Evolutionary conservation across 164 flowering plant genomes (phyloP).

Genomic region (Brasenia schreberi): DNA sequence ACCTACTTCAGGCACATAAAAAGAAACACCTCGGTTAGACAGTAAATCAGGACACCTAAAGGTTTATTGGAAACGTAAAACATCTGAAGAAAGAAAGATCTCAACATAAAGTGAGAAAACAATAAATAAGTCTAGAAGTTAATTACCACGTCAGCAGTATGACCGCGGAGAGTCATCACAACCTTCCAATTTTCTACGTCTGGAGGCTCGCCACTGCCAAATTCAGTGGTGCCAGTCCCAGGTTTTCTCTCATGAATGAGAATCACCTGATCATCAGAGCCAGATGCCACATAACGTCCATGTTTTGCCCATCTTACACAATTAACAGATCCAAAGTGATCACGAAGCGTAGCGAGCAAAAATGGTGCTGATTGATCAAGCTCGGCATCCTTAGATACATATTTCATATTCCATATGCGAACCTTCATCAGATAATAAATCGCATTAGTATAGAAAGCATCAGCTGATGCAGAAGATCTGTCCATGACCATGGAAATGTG

Average conservation of each 20-base stretch:
- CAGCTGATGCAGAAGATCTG: background rate
- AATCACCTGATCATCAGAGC: slow-evolving; percentile 97
- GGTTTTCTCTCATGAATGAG: slow-evolving; percentile 90
- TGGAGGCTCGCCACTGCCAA: slow-evolving; percentile 99
- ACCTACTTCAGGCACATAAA: slow-evolving; percentile 86
- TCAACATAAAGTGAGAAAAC: background rate
- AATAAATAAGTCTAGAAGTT: background rate
- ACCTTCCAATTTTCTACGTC: slow-evolving; percentile 99
- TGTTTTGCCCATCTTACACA: slow-evolving; percentile 99
- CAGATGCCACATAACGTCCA: slow-evolving; percentile 85
- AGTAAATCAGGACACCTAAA: background rate
- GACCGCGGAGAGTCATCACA: slow-evolving; percentile 87
- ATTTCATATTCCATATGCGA: slow-evolving; percentile 94
- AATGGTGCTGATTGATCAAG: slow-evolving; percentile 44
- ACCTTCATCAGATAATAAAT: slow-evolving; percentile 32
- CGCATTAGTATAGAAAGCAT: background rate
- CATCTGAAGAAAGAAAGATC: background rate
- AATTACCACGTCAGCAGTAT: slow-evolving; percentile 99
- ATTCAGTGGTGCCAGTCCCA: slow-evolving; percentile 98
- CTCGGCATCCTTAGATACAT: slow-evolving; percentile 40
- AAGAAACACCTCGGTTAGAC: slow-evolving; percentile 23
- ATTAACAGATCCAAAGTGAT: slow-evolving; percentile 97
- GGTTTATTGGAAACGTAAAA: background rate
- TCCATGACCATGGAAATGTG: background rate
- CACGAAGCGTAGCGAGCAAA: slow-evolving; percentile 92